Base-by-base conservation (phyloP, 1,139 yeast genomes). In the Zhuliangozyma parablackwelliae region DNA sequence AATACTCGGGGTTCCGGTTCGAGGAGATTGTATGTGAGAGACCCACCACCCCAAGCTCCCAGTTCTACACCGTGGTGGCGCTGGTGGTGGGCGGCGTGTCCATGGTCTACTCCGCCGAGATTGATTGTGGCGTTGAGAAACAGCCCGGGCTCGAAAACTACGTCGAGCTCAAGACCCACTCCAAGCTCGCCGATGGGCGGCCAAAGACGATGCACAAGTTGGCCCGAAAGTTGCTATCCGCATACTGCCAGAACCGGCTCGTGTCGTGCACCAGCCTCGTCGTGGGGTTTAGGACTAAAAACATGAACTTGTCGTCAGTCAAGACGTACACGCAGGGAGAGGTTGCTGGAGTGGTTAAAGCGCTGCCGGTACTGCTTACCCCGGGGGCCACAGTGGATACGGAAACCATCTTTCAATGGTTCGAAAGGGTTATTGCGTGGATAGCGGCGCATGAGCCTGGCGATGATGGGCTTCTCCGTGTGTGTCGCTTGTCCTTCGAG, bases 101-200 rank as follows among this genome's bases (percentile, higher is more conserved):
- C 5, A 34, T 56, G 3, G 37, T 43, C 12, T 54, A 48, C 34
- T 48, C 58, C 7, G 61, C 63, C 3, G 63, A 57, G 37, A 50
- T 57, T 10, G 62, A 57, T 41, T 48, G 56, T 28, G 41, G 49
- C 7, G 37, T 38, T 12, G 24, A 21, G 7, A 33, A 33, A 9
- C 26, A 28, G 3, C 26, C 45, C 5, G 12, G 12, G 8, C 32
- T 43, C n/a, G 35, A 28, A 4, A 43, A 41, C 32, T 56, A 51
- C 34, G 53, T 57, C 2, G 62, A 57, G 35, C 41, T 57, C 32
- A 57, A 57, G 32, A 54, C 62, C 1, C 61, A 54, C 38, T 33
- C 41, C 16, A 41, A 37, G 16, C 21, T 34, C 26, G 20, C 21
- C n/a, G 38, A 39, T 35, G 38, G 35, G 10, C 31, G 42, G 13